Conservation (phyloP, 768 basidiomycete species). For the Termitomyces sp. region DNA sequence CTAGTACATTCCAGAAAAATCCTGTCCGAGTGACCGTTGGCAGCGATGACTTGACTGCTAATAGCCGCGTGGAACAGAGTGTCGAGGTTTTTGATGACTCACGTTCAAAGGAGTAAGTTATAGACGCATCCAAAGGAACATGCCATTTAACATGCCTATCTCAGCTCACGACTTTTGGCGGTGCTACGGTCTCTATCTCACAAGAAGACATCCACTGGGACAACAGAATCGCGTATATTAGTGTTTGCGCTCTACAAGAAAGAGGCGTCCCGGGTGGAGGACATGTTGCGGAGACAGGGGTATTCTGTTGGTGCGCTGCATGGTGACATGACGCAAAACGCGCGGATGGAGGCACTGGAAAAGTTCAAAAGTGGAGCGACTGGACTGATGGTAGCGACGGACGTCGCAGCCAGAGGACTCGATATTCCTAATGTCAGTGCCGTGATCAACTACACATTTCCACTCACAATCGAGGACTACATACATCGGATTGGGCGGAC, state of each 20-base stretch:
- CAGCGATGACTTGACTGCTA: slow-evolving; percentile 91
- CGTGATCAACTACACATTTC: slow-evolving; percentile 98
- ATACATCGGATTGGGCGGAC: slow-evolving; percentile 89
- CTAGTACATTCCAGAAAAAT: slow-evolving; percentile 78
- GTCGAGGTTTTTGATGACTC: slow-evolving; percentile 90
- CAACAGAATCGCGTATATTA: slow-evolving; percentile 65
- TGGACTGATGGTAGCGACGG: slow-evolving; percentile 88
- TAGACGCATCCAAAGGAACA: slow-evolving; percentile 19
- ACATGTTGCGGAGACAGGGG: slow-evolving; percentile 64
- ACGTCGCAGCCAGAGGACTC: slow-evolving; percentile 94
- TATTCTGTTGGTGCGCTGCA: slow-evolving; percentile 82
- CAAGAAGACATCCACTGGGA: slow-evolving; percentile 53
- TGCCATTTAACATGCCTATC: neutral
- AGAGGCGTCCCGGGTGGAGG: slow-evolving; percentile 88
- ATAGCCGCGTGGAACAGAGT: slow-evolving; percentile 86
- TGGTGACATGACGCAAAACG: slow-evolving; percentile 85
- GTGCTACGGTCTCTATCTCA: slow-evolving; percentile 51
- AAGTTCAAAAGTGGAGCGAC: slow-evolving; percentile 80
- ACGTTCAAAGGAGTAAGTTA: slow-evolving; percentile 73
- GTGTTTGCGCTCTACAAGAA: slow-evolving; percentile 98
- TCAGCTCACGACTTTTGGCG: slow-evolving; percentile 55
- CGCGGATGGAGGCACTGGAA: slow-evolving; percentile 80
- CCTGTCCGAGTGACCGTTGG: slow-evolving; percentile 93
- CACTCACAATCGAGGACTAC: slow-evolving; percentile 91
- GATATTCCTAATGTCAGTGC: slow-evolving; percentile 95